A percentile compares a stretch with the other conserved stretches of the same genome.
Conservation (phyloP, 108 stramenopile genomes). For the Fragilariopsis cylindrus region DNA sequence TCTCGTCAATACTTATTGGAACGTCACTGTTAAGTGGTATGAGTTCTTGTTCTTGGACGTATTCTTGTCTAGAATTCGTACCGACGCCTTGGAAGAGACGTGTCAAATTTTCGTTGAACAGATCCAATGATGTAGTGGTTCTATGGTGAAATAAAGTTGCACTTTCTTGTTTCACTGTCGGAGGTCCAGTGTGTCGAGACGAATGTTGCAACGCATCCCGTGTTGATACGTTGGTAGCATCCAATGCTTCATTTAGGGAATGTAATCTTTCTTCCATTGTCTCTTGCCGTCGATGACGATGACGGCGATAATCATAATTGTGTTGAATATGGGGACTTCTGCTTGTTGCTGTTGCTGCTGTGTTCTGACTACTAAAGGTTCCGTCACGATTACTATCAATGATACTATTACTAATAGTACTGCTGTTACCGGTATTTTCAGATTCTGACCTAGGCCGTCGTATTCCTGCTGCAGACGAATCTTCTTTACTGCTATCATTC, state of each 20-base stretch:
- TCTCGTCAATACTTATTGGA: too few relatives aligned
- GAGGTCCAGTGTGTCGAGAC: too few relatives aligned
- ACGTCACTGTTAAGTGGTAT: not conserved
- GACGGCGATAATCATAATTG: not conserved
- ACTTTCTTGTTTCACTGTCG: too few relatives aligned
- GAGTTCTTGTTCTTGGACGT: not conserved
- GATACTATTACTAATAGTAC: too few relatives aligned
- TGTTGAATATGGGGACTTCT: not conserved
- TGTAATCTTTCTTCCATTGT: constrained; percentile 14
- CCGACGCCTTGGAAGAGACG: constrained; percentile 11
- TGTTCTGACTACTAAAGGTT: too few relatives aligned
- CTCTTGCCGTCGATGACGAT: constrained; percentile 7
- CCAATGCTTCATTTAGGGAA: constrained; percentile 15
- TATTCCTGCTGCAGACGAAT: not conserved
- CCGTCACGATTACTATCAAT: too few relatives aligned
- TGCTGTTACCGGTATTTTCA: not conserved
- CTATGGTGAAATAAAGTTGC: too few relatives aligned
- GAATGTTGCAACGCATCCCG: not conserved
- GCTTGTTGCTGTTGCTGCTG: not conserved
- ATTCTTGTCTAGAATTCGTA: not conserved
- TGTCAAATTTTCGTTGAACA: constrained; percentile 16
- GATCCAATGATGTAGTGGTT: constrained; percentile 10
- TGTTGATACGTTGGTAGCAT: constrained; percentile 3
- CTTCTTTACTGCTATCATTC: not conserved
- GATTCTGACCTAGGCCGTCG: not conserved